Evolutionary conservation across 495 filamentous ascomycete species (phyloP), one percentile per base, ranked within the genome.

Genomic region (Aspergillus homomorphus): DNA sequence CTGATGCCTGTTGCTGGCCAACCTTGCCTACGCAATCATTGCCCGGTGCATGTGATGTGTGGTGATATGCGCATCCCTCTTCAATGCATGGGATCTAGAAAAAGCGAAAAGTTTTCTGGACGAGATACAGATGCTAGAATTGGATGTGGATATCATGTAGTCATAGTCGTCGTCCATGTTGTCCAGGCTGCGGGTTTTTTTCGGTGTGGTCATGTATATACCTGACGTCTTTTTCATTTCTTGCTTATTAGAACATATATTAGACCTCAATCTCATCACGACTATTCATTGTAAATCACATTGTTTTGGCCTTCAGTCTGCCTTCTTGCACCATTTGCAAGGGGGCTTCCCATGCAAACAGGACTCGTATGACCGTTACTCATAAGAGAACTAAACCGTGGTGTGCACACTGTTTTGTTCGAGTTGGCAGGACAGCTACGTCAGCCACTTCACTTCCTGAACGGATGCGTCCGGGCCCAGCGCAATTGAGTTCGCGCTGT

Each of bases 1-100:
- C 23, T n/a, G 14, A 28, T 8, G 48, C 48, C 48, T 23, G 48
- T 51, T 51, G 48, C 48, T 51, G 48, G 48, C 24, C 48, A 51
- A 51, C 48, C 48, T 28, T 28, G 48, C 24, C 16, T 51, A 28
- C 16, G 23, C 21, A 21, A 23, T 51, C 45, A 15, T 51, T 51
- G 48, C 16, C 48, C 18, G 23, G 48, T 38, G 33, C 33, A 38
- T 12, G 33, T 38, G 33, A 38, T 38, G 10, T 38, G 2, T 30
- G 26, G 2, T 38, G 33, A 12, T n/a, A n/a, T n/a, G 33, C 33
- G 8, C 12, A 38, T 38, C 33, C 33, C 15, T 12, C 33, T 4
- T 38, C 33, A 12, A 12, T 38, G 12, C 33, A 38, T 38, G 6
- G 33, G 33, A 38, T 5, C 33, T 38, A 14, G 33, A 14, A 28